Conservation (phyloP, 306 rosid genomes). For the Sophora flavescens region DNA sequence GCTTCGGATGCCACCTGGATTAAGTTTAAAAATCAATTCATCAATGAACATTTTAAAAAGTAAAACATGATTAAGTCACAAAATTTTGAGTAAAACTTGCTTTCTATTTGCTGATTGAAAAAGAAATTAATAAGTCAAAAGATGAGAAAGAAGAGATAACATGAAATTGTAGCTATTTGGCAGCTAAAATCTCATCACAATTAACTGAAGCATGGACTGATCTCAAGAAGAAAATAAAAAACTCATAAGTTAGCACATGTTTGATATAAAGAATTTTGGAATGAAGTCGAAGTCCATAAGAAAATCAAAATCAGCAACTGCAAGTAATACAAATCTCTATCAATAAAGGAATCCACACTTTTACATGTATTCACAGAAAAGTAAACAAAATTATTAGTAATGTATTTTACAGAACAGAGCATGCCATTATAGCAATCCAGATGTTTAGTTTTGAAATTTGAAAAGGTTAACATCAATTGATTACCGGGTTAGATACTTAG, state of each 20-base stretch:
- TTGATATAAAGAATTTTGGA: slow-evolving; percentile 26
- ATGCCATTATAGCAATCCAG: slow-evolving; percentile 1
- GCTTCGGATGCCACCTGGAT: slow-evolving; percentile 87
- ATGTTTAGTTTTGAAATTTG: slow-evolving; percentile 17
- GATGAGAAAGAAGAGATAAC: slow-evolving; percentile 31
- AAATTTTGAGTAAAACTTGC: neutral
- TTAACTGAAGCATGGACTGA: slow-evolving; percentile 21
- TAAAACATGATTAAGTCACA: slow-evolving; percentile 25
- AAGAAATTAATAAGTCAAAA: slow-evolving; percentile 14
- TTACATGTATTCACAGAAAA: slow-evolving; percentile 17
- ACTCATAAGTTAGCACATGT: slow-evolving; percentile 23
- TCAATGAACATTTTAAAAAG: slow-evolving; percentile 31
- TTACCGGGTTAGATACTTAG: slow-evolving; percentile 89
- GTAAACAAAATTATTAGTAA: slow-evolving; percentile 2
- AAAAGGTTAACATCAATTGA: slow-evolving; percentile 36
- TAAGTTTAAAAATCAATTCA: slow-evolving; percentile 38
- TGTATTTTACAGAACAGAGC: slow-evolving; percentile 11
- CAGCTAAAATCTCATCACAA: slow-evolving; percentile 36
- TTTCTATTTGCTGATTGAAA: slow-evolving; percentile 13
- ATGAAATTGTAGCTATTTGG: slow-evolving; percentile 27
- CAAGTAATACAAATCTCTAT: neutral
- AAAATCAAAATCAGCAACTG: slow-evolving; percentile 40
- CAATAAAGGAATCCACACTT: neutral
- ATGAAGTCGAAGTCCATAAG: slow-evolving; percentile 35
- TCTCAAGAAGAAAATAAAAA: neutral